Percentiles rank a stretch among this genome's conserved stretches.
Conservation (phyloP, 148 eudicot genomes). For the Rheum nobile region DNA sequence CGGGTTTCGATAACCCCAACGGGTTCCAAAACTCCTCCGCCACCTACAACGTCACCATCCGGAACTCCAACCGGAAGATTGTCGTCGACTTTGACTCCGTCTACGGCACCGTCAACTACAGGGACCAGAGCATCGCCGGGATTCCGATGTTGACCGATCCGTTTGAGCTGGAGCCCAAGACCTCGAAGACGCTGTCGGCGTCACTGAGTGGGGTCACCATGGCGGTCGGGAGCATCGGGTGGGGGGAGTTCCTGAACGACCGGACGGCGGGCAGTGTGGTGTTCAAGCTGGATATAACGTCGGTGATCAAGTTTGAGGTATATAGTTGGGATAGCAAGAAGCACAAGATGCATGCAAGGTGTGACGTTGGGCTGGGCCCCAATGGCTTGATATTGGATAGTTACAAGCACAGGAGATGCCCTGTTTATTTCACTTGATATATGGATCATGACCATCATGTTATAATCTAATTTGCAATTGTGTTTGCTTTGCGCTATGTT, state of each 20-base stretch:
- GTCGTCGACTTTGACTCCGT: constrained; percentile 49
- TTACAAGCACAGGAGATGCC: constrained; percentile 36
- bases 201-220: constrained; percentile 36
- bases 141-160: constrained; percentile 21
- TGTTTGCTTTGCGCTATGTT: not conserved
- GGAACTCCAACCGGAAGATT: constrained; percentile 60
- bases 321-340: constrained; percentile 39
- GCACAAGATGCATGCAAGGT: constrained; percentile 64
- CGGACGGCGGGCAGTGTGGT: constrained; percentile 29
- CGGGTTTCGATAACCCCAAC: constrained; percentile 35
- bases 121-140: constrained; percentile 38
- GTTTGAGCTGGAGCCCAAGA: constrained; percentile 61
- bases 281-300: constrained; percentile 42
- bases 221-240: constrained; percentile 25
- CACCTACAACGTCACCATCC: constrained; percentile 45
- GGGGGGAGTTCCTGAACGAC: constrained; percentile 42
- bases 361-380: constrained; percentile 43
- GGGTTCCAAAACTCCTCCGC: constrained; percentile 35
- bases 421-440: constrained; percentile 43
- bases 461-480: not conserved
- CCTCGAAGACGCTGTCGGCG: constrained; percentile 26
- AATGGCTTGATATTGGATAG: constrained; percentile 46
- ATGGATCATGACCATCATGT: not conserved
- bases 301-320: constrained; percentile 64
- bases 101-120: constrained; percentile 31